Evolutionary conservation across 208 protist species (phyloP).

Genomic region (Spongospora subterranea): DNA sequence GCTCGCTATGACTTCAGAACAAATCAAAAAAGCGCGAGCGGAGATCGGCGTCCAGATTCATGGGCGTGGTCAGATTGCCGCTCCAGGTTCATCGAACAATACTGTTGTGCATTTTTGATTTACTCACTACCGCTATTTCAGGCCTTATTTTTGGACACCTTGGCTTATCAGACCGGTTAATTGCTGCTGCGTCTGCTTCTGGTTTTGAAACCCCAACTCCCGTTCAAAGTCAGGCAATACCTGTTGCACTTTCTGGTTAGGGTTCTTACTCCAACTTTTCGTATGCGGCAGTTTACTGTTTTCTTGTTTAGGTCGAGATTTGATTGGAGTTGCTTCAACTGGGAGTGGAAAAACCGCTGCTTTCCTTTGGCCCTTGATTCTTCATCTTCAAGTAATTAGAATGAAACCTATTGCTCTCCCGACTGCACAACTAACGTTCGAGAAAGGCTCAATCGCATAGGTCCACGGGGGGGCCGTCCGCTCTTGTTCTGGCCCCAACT

Average conservation of each 20-base stretch:
- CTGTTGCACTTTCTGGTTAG: slow-evolving; percentile 80
- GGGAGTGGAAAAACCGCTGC: slow-evolving; percentile 84
- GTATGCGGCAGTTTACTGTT: neutral
- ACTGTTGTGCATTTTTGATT: neutral
- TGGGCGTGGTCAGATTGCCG: slow-evolving; percentile 37
- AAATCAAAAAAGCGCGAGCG: slow-evolving; percentile 61
- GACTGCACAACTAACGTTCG: slow-evolving; percentile 79
- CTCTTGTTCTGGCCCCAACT: slow-evolving; percentile 81
- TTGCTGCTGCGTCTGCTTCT: slow-evolving; percentile 47
- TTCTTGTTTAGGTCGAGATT: slow-evolving; percentile 75
- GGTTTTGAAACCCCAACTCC: slow-evolving; percentile 79
- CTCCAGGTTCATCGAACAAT: neutral
- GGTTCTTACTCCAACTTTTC: neutral
- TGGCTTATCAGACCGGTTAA: slow-evolving; percentile 63
- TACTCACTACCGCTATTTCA: neutral
- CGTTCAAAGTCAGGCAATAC: slow-evolving; percentile 87
- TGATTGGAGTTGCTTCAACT: slow-evolving; percentile 75
- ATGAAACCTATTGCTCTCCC: slow-evolving; percentile 56
- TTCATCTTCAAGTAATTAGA: slow-evolving; percentile 11
- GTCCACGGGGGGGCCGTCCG: slow-evolving; percentile 82
- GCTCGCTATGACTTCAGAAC: slow-evolving; percentile 60
- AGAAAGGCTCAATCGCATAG: slow-evolving; percentile 70
- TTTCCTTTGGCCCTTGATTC: slow-evolving; percentile 84
- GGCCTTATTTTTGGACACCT: slow-evolving; percentile 37
- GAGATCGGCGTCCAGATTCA: slow-evolving; percentile 61